phyloP scores from a whole-genome alignment of 768 basidiomycete species.

The Hebeloma cylindrosporum region DNA sequence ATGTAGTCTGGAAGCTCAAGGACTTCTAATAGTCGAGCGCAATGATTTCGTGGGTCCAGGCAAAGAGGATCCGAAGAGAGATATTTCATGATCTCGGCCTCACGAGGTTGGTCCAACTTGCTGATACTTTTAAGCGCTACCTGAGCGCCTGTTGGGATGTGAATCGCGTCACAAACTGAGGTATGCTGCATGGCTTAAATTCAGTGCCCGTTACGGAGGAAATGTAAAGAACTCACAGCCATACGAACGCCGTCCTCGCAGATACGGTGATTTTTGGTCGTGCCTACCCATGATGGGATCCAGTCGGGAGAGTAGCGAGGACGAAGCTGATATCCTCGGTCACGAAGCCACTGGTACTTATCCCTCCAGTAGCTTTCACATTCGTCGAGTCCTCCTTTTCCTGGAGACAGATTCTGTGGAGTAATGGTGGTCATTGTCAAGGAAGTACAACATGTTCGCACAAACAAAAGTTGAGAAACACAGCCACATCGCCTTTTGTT shows the following conservation, averaged over 20 bases:
- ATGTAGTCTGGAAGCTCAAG: conserved; percentile 6
- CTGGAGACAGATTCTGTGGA: too few species aligned
- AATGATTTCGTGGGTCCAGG: conserved; percentile 13
- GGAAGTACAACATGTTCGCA: too few species aligned
- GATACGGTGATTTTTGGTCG: neutral
- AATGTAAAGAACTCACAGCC: neutral
- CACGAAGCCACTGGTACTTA: conserved; percentile 1
- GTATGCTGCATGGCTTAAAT: conserved; percentile 1
- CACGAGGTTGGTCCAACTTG: neutral
- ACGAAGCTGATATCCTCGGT: conserved; percentile 12
- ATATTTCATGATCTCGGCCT: conserved; percentile 7
- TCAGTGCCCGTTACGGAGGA: neutral
- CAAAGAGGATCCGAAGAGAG: neutral
- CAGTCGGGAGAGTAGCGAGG: conserved; percentile 21
- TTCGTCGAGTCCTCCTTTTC: neutral
- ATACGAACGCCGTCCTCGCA: neutral
- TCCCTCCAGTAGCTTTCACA: conserved; percentile 6
- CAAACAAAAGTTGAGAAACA: too few species aligned
- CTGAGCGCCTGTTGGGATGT: neutral
- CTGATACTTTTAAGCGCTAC: conserved; percentile 22
- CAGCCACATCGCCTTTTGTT: too few species aligned
- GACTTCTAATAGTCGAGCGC: conserved; percentile 8
- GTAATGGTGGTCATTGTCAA: too few species aligned
- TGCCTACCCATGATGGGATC: conserved; percentile 18
- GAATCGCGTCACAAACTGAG: conserved; percentile 17